Conservation (phyloP, 306 rosid genomes). For the Ormosia semicastrata region DNA sequence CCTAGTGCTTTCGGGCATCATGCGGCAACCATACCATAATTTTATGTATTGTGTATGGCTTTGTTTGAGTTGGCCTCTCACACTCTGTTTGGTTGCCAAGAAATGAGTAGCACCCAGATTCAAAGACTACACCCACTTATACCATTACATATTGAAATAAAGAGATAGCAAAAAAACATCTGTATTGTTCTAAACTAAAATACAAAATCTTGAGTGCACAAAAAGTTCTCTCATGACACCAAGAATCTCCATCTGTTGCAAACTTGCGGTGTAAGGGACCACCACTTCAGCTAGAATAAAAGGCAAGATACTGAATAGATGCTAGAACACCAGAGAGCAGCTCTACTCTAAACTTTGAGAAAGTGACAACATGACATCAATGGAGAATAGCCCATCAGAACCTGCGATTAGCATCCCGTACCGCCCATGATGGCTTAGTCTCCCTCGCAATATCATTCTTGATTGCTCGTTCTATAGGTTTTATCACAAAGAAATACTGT, state of each 20-base stretch:
- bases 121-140: neutral
- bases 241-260: neutral
- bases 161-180: neutral
- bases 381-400: neutral
- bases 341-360: neutral
- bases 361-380: neutral
- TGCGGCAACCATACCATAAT: neutral
- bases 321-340: neutral
- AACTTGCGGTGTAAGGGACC: neutral
- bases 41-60: neutral
- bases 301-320: neutral
- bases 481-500: conserved; percentile 56
- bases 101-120: neutral
- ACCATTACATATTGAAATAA: neutral
- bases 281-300: neutral
- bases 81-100: neutral
- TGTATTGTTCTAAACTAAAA: neutral
- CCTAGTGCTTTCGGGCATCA: no score
- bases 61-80: neutral
- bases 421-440: conserved; percentile 63
- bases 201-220: neutral
- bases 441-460: conserved; percentile 52
- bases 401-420: conserved; percentile 27
- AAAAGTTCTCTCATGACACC: neutral
- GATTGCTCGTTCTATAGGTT: conserved; percentile 64